phyloP scores from a whole-genome alignment of 257 asterid species.

The Solanum virginianum region DNA sequence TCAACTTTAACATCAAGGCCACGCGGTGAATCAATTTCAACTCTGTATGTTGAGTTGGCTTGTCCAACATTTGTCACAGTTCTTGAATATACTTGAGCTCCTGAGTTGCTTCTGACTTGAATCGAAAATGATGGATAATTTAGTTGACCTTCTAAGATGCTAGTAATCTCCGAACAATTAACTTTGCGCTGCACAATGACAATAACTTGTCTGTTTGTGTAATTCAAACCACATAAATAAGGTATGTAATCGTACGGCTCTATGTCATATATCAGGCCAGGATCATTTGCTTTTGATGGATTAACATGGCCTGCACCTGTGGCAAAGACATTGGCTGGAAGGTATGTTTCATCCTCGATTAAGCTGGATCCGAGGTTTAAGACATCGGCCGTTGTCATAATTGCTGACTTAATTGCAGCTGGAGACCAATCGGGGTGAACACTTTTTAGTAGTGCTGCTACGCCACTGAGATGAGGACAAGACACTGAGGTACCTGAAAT shows the following conservation, averaged over 20 bases:
- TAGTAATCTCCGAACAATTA: background rate
- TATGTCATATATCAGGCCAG: conserved; percentile 26
- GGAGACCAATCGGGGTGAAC: conserved; percentile 28
- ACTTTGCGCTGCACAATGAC: background rate
- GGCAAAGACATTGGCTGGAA: conserved; percentile 12
- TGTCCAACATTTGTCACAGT: conserved; percentile 30
- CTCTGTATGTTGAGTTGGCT: conserved; percentile 10
- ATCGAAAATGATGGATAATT: conserved; percentile 29
- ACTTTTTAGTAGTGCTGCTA: conserved; percentile 15
- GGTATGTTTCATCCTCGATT: background rate
- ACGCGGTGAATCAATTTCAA: background rate
- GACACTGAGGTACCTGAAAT: conserved; percentile 25
- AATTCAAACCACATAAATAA: conserved; percentile 14
- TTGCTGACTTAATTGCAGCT: conserved; percentile 23
- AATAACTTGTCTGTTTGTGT: conserved; percentile 3
- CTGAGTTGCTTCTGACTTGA: background rate
- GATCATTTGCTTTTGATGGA: conserved; percentile 17
- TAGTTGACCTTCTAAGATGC: conserved; percentile 13
- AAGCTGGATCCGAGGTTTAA: background rate
- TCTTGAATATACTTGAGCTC: conserved; percentile 8
- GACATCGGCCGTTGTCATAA: conserved; percentile 17
- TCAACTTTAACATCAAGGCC: conserved; percentile 6
- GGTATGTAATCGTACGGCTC: conserved; percentile 4
- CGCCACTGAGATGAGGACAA: conserved; percentile 31
- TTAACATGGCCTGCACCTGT: conserved; percentile 26